These are phyloP conservation scores for Fabrea salina DNA, from an alignment of 169 alveolate genomes.

Conservation along the genomic window DNA sequence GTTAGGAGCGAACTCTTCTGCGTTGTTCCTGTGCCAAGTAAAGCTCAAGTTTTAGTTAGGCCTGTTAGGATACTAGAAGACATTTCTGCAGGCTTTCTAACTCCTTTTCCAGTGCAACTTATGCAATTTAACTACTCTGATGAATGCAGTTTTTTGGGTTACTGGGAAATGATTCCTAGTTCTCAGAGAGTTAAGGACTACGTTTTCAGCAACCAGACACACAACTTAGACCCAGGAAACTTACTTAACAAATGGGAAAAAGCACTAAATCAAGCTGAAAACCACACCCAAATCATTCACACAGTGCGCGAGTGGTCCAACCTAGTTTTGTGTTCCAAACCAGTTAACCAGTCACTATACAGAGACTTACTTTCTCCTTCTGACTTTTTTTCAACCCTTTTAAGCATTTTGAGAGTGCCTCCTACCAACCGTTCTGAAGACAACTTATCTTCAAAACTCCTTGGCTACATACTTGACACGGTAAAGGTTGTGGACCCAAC, in stretches of 20 bases:
- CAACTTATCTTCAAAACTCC: neutral
- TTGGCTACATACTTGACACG: neutral
- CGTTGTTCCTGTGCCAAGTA: neutral
- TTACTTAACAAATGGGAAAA: neutral
- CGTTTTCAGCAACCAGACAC: neutral
- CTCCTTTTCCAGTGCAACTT: neutral
- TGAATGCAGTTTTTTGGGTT: neutral
- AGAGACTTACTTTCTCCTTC: neutral
- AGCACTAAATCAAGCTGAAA: slow-evolving; percentile 16
- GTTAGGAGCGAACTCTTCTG: neutral
- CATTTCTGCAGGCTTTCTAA: neutral
- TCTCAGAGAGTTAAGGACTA: neutral
- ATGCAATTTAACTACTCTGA: neutral
- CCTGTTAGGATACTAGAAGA: neutral
- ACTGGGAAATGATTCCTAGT: slow-evolving; percentile 9
- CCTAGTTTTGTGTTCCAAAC: neutral
- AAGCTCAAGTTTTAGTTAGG: neutral
- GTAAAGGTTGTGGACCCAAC: neutral
- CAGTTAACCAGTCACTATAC: neutral
- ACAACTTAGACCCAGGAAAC: neutral
- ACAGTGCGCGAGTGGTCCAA: neutral
- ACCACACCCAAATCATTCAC: neutral
- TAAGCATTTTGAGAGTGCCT: slow-evolving; percentile 25
- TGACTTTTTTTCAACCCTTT: neutral
- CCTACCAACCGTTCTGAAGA: neutral